Conservation (phyloP, 2,329 filamentous ascomycete species). For the Penicillium sclerotiorum region DNA sequence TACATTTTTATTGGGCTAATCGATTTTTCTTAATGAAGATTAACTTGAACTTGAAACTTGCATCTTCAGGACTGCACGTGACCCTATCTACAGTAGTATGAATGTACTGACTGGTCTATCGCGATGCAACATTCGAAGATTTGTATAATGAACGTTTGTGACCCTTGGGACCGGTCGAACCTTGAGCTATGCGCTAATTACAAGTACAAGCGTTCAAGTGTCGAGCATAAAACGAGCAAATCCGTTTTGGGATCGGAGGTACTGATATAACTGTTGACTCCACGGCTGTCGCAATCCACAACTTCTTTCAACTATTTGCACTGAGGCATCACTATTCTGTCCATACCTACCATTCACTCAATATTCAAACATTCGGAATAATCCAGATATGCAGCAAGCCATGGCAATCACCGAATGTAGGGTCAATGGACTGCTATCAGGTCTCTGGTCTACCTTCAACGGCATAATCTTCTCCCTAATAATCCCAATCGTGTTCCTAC, state of each 20-base stretch:
- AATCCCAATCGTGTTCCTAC: neutral
- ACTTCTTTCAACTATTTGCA: too few species aligned
- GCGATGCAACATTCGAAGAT: neutral
- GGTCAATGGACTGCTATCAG: neutral
- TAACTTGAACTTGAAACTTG: neutral
- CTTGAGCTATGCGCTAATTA: too few species aligned
- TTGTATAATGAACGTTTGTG: too few species aligned
- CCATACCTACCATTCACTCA: too few species aligned
- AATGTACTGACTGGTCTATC: too few species aligned
- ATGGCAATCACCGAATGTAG: neutral
- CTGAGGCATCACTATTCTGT: too few species aligned
- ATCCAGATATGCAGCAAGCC: neutral
- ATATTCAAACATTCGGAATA: neutral
- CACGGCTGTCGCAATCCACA: too few species aligned
- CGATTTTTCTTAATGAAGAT: neutral
- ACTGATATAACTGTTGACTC: neutral
- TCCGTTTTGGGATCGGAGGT: neutral
- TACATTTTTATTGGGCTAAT: slow-evolving; percentile 5
- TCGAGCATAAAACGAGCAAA: too few species aligned
- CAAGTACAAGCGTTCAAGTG: too few species aligned
- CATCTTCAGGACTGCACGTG: too few species aligned
- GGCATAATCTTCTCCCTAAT: neutral
- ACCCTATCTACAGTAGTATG: too few species aligned
- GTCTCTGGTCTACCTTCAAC: neutral
- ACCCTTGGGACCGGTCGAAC: too few species aligned